Evolutionary conservation across 768 basidiomycete genomes (phyloP).

Genomic region (Cystobasidiopsis lactophilus): DNA sequence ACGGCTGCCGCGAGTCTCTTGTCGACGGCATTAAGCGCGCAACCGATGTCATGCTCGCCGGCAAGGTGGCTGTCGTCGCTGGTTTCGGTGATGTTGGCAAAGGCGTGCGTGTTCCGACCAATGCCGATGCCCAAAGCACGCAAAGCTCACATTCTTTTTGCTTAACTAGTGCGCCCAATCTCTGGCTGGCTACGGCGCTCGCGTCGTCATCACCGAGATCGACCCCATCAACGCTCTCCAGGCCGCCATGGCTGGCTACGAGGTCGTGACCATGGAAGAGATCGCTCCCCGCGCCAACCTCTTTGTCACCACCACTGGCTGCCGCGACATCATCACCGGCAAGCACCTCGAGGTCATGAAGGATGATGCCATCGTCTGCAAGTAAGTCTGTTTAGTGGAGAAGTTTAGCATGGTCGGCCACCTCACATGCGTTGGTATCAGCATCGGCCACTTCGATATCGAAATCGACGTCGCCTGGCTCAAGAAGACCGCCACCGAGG

Average conservation of each 20-base stretch:
- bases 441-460: conserved; percentile 32
- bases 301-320: conserved; percentile 96
- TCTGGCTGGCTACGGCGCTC: conserved; percentile 86
- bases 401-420: conserved; percentile 33
- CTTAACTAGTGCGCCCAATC: conserved; percentile 75
- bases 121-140: too few species aligned
- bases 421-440: neutral
- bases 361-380: conserved; percentile 96
- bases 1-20: conserved; percentile 97
- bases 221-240: conserved; percentile 99
- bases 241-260: conserved; percentile 98
- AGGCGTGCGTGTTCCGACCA: conserved; percentile 39
- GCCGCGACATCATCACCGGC: conserved; percentile 85
- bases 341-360: conserved; percentile 85
- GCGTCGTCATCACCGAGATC: conserved; percentile 89
- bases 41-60: conserved; percentile 99
- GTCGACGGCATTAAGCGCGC: conserved; percentile 99
- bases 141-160: neutral
- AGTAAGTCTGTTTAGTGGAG: too few species aligned
- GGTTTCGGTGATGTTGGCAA: conserved; percentile 99
- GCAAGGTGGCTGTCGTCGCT: conserved; percentile 96
- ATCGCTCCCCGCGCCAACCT: conserved; percentile 70
- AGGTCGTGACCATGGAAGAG: conserved; percentile 97
- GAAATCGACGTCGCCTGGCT: conserved; percentile 94
- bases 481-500: conserved; percentile 67